Conservation (phyloP, 495 filamentous ascomycete genomes). For the Ramalina peruviana region DNA sequence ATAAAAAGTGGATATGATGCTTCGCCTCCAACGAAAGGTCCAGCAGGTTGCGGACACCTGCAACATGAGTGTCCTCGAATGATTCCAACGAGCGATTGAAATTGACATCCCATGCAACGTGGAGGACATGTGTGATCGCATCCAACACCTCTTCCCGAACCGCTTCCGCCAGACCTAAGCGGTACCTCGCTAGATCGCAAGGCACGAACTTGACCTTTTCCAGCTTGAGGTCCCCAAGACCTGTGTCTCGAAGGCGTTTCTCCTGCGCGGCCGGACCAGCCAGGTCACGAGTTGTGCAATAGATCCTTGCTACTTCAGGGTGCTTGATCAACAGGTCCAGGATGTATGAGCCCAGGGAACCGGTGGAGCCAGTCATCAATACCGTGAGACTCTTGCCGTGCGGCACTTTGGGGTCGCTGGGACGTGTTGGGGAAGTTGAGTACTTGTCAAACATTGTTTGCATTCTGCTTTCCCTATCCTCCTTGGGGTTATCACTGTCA, state of each 20-base stretch:
- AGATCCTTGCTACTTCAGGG: constrained; percentile 16
- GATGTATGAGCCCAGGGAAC: constrained; percentile 25
- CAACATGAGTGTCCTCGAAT: constrained; percentile 38
- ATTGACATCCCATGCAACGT: constrained; percentile 51
- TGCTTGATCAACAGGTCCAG: constrained; percentile 17
- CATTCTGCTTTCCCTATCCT: neutral
- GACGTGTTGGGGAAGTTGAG: neutral
- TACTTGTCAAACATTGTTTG: neutral
- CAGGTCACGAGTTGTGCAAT: constrained; percentile 22
- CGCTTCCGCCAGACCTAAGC: constrained; percentile 29
- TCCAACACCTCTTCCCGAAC: constrained; percentile 26
- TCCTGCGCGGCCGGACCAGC: constrained; percentile 24
- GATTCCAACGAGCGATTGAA: constrained; percentile 43
- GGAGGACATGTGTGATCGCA: constrained; percentile 37
- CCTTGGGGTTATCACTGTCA: too few relatives aligned
- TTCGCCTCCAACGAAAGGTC: constrained; percentile 33
- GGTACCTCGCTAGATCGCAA: constrained; percentile 29
- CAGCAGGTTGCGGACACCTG: constrained; percentile 37
- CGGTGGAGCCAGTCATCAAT: constrained; percentile 28
- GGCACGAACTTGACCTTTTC: constrained; percentile 37
- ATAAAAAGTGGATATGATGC: constrained; percentile 33
- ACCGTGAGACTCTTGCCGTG: neutral
- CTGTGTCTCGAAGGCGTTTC: constrained; percentile 30
- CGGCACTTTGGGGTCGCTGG: neutral
- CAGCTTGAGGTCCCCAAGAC: neutral